Base-by-base conservation (phyloP, 257 asterid species). In the Jaltomata sinuosa region DNA sequence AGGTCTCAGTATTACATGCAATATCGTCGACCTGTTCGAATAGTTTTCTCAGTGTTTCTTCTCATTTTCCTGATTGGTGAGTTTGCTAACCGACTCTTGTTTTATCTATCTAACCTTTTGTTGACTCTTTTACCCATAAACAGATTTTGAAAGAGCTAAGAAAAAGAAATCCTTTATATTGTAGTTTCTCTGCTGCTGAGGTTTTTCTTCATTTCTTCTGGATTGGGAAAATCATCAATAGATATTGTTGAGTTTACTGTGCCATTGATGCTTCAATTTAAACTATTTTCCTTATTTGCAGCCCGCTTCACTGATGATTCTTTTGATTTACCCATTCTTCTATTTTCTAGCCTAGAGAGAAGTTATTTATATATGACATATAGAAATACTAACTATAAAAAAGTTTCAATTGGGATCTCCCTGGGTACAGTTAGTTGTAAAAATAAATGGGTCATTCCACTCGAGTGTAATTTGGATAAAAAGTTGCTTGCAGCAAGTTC, bases 1-100 rank as follows among this genome's bases (percentile, higher is more conserved):
- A 93, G 98, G 87, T 93, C 98, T 67, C 98, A 96, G 87, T 94
- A 96, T 87, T 90, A 90, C 61, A 90, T 94, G 91, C 98, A 91
- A 67, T 94, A 94, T 84, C 91, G 91, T 89, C 93, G 98, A 80
- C 92, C 97, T 65, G 88, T 93, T 76, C 94, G 91, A 88, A 83
- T 94, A 22, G 82, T 88, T 79, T 87, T 91, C 88, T 93, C 92
- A 83, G 67, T 87, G 76, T 40, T 89, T 82, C 84, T 92, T 88
- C 89, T 96, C 69, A 82, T 96, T 47, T 92, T 94, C 85, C 78
- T 94, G 81, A 89, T 94, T 62, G 98, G 99, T 96, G 92, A 91
- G 99, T 87, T 81, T 72, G 79, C 85, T 85, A 31, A 54, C 79
- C 21, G 49, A 68, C 21, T 55, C 74, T 88, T 82, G 19, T 31